phyloP scores from a whole-genome alignment of 2,329 filamentous ascomycete species.

The Aspergillus brunneoviolaceus region DNA sequence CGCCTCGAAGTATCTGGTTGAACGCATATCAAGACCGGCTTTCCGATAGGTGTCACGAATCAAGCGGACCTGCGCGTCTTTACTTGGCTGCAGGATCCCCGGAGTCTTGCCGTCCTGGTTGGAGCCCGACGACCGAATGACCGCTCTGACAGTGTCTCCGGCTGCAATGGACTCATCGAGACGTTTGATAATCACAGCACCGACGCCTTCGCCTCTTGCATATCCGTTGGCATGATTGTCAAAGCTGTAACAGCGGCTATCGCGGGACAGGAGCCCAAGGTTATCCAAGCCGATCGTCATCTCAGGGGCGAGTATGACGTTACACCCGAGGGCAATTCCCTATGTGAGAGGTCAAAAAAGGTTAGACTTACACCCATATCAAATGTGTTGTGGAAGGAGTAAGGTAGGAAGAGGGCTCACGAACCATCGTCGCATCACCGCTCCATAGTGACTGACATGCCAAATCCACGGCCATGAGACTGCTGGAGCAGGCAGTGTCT shows the following conservation, averaged over 20 bases:
- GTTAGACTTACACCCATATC: neutral
- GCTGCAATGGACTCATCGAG: constrained; percentile 47
- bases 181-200: constrained; percentile 50
- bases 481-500: constrained; percentile 31
- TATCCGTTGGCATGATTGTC: constrained; percentile 47
- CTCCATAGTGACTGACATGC: constrained; percentile 22
- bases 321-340: constrained; percentile 18
- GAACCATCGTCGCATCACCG: constrained; percentile 20
- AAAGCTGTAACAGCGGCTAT: constrained; percentile 18
- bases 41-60: constrained; percentile 26
- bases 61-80: constrained; percentile 29
- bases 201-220: constrained; percentile 52
- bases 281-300: constrained; percentile 14
- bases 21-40: constrained; percentile 8
- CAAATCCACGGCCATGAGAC: constrained; percentile 25
- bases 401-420: neutral
- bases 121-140: constrained; percentile 29
- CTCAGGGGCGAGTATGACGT: constrained; percentile 18
- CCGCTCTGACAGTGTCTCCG: constrained; percentile 42
- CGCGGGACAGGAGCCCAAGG: constrained; percentile 10
- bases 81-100: constrained; percentile 25
- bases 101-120: constrained; percentile 32
- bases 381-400: neutral
- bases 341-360: neutral
- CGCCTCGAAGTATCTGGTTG: constrained; percentile 14